These are phyloP conservation scores for Aspergillus novofumigatus DNA, from an alignment of 2,329 filamentous ascomycete genomes.

Conservation along the genomic window DNA sequence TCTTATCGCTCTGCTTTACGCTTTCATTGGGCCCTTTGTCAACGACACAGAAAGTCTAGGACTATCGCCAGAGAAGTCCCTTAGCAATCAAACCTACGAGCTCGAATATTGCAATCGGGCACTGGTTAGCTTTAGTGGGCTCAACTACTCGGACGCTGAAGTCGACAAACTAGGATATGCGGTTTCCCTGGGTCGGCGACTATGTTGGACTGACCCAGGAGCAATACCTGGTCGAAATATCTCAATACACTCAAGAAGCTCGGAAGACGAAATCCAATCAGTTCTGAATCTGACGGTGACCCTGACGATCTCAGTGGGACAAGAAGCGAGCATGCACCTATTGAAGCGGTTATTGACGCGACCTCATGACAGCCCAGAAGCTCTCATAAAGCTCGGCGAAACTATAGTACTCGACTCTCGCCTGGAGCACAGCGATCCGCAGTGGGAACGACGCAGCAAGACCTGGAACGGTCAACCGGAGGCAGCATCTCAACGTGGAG, in stretches of 20 bases:
- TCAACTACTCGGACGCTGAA: background rate
- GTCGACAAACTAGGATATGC: background rate
- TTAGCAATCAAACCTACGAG: background rate
- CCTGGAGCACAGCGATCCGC: background rate
- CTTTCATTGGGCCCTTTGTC: background rate
- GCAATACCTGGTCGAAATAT: background rate
- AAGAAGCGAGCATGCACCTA: too few species aligned
- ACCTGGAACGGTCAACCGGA: background rate
- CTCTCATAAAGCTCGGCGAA: background rate
- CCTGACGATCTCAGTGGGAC: background rate
- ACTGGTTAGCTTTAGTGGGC: background rate
- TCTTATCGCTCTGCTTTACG: constrained; percentile 1
- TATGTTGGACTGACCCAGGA: background rate
- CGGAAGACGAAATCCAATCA: background rate
- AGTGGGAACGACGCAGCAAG: background rate
- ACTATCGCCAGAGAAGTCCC: background rate
- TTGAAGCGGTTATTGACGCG: background rate
- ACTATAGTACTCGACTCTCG: background rate
- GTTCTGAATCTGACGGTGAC: background rate
- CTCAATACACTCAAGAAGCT: background rate
- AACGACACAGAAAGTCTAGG: background rate
- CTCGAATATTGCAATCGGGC: background rate
- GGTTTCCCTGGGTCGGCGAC: background rate
- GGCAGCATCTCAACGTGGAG: background rate
- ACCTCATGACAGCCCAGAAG: background rate